Base-by-base conservation (phyloP, 306 rosid species). In the Aeschynomene evenia region DNA sequence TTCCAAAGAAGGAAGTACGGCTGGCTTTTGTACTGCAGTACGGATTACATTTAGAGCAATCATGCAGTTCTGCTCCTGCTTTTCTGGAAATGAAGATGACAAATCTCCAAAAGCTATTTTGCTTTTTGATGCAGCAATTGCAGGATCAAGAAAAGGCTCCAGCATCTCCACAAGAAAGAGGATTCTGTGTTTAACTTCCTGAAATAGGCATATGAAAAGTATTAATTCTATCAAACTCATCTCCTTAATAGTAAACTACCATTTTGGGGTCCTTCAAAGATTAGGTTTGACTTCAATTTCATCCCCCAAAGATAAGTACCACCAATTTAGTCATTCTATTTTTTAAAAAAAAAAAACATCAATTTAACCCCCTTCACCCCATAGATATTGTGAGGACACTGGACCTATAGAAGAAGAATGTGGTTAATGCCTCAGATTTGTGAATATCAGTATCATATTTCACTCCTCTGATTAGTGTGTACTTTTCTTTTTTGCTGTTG, bases 151-250 rank as follows among this genome's bases (percentile, higher is more conserved):
- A 75, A 86, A 92, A 56, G 95, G 93, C 80, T 92, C 98, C 48
- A 92, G 85, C 93, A 92, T 89, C 87, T 92, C 98, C 77, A 89
- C 83, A 75, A 92, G 96, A 82, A 92, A 92, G 58, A 92, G 91
- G 78, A 92, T 86, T 76, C 69, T 87, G 78, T 78, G 87, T 80
- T 92, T 88, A 24, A 85, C 96, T 83, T 92, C 98, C 98, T 92
- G 81, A 45, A 82, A 68, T 51, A 68, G 64, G 19, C 39, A 74
- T 43, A 55, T 37, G 31, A 42, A 66, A 29, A 45, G 55, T 9
- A 58, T 53, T 11, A 66, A 66, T 13, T 66, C 20, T 42, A 64
- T 60, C 52, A 70, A 43, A 68, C 22, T 12, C 1, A 39, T 60
- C 14, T 4, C 14, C 18, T 7, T 10, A 46, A 36, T 28, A 15